Evolutionary conservation across 1,284 basidiomycete species (phyloP), one percentile per base, ranked within the genome.

Genomic region (Ceratobasidium papillatum): DNA sequence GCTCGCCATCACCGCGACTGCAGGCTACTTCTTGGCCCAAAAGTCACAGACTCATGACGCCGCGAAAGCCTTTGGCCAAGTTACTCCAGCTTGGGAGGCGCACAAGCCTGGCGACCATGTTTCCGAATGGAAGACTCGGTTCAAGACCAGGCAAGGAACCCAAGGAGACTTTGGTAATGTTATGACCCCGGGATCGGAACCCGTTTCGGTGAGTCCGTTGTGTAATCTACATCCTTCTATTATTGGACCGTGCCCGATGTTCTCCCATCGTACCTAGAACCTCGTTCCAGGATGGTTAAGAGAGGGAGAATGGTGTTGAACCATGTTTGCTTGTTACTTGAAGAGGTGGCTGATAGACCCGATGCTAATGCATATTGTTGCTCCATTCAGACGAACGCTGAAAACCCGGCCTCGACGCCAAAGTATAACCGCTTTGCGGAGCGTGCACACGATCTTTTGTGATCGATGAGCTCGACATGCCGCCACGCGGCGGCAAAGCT

Each of bases 81-180:
- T 74, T 22, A 74, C 71, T n/a, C 59, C 59, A 3, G 59, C 71
- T 5, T 74, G 71, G 71, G 71, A 74, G 19, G 71, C 71, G 14
- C 68, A 71, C 68, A 74, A 74, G 47, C 59, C 58, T 22, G 71
- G 71, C 38, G 62, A 64, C 36, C 27, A 74, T 36, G 71, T 74
- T 22, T 52, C 59, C 30, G 71, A 74, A 36, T 74, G 71, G 71
- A 74, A 74, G 43, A 49, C 61, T 47, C 71, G 71, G 14, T 74
- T 63, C 59, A 74, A 74, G 71, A 74, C 71, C 47, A 49, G 38
- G 41, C 68, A 43, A 12, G 68, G 68, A 14, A 61, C 56, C 38
- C 54, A 71, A 43, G 68, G 68, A 1, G 68, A 71, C 54, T 59
- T 71, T 41, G 68, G 68, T 17, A 58, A 12, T 56, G 41, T 61